Evolutionary conservation across 345 rosid genomes (phyloP).

Genomic region (Eucalyptus marginata): DNA sequence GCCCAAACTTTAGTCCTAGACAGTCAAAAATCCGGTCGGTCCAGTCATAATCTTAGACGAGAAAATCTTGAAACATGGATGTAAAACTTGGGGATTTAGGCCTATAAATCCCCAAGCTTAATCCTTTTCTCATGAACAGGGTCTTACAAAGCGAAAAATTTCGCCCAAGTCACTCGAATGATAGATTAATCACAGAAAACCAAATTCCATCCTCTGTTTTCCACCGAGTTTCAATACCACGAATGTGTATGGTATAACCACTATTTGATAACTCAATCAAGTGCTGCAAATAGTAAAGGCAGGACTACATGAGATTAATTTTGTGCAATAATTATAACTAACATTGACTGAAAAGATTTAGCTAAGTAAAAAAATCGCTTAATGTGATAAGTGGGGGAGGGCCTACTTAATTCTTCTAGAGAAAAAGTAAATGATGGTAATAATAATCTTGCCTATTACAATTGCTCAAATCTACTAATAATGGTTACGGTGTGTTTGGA

Average conservation of each 20-base stretch:
- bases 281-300: neutral
- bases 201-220: neutral
- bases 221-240: neutral
- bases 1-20: neutral
- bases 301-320: neutral
- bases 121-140: neutral
- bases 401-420: neutral
- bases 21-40: neutral
- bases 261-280: neutral
- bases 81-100: neutral
- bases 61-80: neutral
- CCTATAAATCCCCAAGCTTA: neutral
- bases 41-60: neutral
- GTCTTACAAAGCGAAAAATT: neutral
- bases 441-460: neutral
- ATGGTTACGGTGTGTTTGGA: neutral
- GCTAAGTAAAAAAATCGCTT: neutral
- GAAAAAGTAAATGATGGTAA: neutral
- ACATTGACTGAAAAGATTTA: neutral
- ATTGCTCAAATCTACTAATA: neutral
- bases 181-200: neutral
- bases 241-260: neutral
- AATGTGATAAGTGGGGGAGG: neutral
- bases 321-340: neutral
- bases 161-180: neutral